A percentile compares a stretch with the other conserved stretches of the same genome.
Conservation (phyloP, 2,329 filamentous ascomycete species). For the Orbilia oligospora region DNA sequence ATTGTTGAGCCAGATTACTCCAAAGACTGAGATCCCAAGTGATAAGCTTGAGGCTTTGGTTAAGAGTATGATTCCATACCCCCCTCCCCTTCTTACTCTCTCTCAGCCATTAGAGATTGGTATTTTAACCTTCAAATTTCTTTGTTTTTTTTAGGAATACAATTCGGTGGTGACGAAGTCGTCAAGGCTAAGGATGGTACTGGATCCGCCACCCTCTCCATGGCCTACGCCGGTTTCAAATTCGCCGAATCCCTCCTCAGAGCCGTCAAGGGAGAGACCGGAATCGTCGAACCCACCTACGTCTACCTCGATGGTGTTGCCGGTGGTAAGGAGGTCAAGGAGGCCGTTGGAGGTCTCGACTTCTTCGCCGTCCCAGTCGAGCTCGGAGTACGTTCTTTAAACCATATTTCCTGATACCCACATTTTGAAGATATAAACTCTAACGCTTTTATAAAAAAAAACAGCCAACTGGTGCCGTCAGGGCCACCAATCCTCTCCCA, state of each 20-base stretch:
- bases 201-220: conserved; percentile 91
- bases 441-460: conserved; percentile 55
- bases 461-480: conserved; percentile 86
- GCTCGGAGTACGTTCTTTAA: conserved; percentile 81
- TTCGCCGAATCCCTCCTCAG: conserved; percentile 94
- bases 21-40: conserved; percentile 82
- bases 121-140: not conserved
- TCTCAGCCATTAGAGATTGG: not conserved
- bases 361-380: conserved; percentile 98
- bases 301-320: conserved; percentile 93
- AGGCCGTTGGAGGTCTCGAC: conserved; percentile 82
- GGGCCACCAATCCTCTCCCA: conserved; percentile 83
- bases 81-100: not conserved
- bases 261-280: conserved; percentile 88
- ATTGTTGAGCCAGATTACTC: conserved; percentile 91
- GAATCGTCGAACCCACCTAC: conserved; percentile 93
- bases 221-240: conserved; percentile 93
- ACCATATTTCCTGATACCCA: conserved; percentile 7
- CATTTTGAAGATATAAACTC: conserved; percentile 1
- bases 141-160: conserved; percentile 76
- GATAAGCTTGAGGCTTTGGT: conserved; percentile 93
- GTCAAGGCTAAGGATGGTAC: conserved; percentile 94
- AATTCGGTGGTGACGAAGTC: conserved; percentile 98
- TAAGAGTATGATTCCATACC: conserved; percentile 75
- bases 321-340: conserved; percentile 86